Percentiles rank a stretch among this genome's conserved stretches.
These are phyloP conservation scores for Acanthamoeba culbertsoni DNA, from an alignment of 208 protist species.

Conservation along the genomic window DNA sequence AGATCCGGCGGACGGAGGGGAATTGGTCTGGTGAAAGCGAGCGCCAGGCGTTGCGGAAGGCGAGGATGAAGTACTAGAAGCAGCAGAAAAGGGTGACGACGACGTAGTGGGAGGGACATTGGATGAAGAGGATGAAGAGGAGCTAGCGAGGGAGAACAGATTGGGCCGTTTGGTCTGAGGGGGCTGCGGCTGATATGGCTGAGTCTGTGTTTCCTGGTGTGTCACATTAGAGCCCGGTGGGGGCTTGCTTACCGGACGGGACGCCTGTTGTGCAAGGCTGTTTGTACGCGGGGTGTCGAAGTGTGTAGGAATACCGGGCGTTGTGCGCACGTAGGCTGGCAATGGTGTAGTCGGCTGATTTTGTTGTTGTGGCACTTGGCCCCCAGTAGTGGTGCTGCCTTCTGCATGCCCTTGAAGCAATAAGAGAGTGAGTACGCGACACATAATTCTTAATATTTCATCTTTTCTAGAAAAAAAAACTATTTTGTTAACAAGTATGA, in stretches of 20 bases:
- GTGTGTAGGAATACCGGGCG: slow-evolving; percentile 19
- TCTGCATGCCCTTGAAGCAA: neutral
- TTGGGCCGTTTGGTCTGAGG: neutral
- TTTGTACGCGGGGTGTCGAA: neutral
- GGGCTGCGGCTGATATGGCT: neutral
- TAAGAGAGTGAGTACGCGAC: neutral
- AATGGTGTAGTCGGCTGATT: neutral
- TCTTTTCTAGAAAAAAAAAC: neutral
- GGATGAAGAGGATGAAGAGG: neutral
- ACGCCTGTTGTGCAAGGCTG: neutral
- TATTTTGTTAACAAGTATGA: neutral
- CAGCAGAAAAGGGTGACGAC: neutral
- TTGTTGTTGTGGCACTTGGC: neutral
- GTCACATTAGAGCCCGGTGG: slow-evolving; percentile 4
- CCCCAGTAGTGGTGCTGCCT: neutral
- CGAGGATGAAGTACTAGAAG: neutral
- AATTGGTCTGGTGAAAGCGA: neutral
- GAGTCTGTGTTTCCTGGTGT: neutral
- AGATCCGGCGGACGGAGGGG: neutral
- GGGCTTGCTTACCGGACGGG: slow-evolving; percentile 1
- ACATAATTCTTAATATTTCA: neutral
- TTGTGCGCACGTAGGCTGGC: neutral
- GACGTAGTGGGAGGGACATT: neutral
- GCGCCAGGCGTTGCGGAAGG: neutral
- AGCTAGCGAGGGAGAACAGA: neutral